Evolutionary conservation across 2,329 filamentous ascomycete species (phyloP).

Genomic region (Neoarthrinium moseri): DNA sequence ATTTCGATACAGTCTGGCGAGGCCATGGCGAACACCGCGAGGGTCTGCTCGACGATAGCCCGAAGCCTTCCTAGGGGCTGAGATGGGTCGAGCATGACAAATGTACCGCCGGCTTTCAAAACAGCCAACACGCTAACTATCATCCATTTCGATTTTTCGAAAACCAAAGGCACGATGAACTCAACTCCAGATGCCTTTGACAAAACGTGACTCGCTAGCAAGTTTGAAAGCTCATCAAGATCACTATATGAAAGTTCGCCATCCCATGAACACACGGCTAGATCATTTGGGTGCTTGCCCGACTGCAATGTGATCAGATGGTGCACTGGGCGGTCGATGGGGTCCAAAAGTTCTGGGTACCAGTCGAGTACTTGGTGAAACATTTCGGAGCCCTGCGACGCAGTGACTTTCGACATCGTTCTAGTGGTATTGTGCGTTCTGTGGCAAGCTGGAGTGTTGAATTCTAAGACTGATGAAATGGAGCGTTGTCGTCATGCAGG

Average conservation of each 20-base stretch:
- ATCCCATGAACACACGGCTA: not conserved
- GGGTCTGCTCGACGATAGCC: not conserved
- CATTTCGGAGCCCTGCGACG: no score
- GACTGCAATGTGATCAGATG: not conserved
- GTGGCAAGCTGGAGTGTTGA: no score
- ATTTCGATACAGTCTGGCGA: not conserved
- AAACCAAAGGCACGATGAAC: not conserved
- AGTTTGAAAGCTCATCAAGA: not conserved
- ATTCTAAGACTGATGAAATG: no score
- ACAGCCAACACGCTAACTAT: slow-evolving; percentile 31
- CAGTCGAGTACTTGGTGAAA: no score
- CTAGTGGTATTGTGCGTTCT: no score
- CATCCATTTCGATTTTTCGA: slow-evolving; percentile 3
- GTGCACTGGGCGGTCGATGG: no score
- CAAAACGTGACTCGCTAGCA: not conserved
- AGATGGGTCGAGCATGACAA: slow-evolving; percentile 15
- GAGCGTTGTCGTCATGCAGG: no score
- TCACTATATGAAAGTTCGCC: not conserved
- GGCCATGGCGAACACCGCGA: not conserved
- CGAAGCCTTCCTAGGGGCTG: not conserved
- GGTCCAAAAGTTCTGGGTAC: no score
- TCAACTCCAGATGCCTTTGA: not conserved
- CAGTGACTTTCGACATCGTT: no score
- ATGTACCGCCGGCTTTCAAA: slow-evolving; percentile 31
- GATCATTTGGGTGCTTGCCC: not conserved